These are phyloP conservation scores for Nothopassalora personata DNA, from an alignment of 2,329 filamentous ascomycete genomes.

Conservation along the genomic window DNA sequence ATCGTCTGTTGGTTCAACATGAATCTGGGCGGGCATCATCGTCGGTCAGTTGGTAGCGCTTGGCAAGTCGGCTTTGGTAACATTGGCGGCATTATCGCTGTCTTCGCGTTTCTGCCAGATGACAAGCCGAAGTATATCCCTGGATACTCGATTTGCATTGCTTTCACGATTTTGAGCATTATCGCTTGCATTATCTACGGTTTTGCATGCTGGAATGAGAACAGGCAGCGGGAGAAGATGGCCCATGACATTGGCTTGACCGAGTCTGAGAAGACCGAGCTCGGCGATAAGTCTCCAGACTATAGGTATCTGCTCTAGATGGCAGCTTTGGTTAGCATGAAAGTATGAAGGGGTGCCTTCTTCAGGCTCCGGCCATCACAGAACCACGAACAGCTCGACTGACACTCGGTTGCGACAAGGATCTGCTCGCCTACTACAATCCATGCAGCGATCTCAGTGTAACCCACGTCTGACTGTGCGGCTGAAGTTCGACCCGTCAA, in stretches of 20 bases:
- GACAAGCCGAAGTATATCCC: slow-evolving; percentile 65
- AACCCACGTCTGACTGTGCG: no score
- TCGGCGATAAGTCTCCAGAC: slow-evolving; percentile 56
- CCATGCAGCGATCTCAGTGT: not conserved
- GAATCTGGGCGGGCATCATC: slow-evolving; percentile 49
- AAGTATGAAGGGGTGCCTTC: not conserved
- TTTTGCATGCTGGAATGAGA: slow-evolving; percentile 53
- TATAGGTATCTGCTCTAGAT: slow-evolving; percentile 54
- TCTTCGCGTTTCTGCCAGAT: slow-evolving; percentile 44
- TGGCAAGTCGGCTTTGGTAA: slow-evolving; percentile 50
- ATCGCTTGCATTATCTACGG: slow-evolving; percentile 58
- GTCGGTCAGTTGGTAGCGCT: slow-evolving; percentile 44
- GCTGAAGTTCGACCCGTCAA: no score
- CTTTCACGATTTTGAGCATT: slow-evolving; percentile 64
- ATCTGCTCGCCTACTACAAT: not conserved
- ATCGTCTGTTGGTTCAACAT: slow-evolving; percentile 51
- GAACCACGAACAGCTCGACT: not conserved
- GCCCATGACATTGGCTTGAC: slow-evolving; percentile 48
- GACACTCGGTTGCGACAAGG: not conserved
- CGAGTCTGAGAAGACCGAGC: slow-evolving; percentile 56
- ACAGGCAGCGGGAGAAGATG: slow-evolving; percentile 52
- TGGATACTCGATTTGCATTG: slow-evolving; percentile 73
- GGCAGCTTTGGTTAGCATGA: not conserved
- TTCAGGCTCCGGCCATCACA: not conserved
- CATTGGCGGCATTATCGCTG: slow-evolving; percentile 49